Conservation (phyloP, 805 yeast species). For the Lipomyces spencermartinsiae region DNA sequence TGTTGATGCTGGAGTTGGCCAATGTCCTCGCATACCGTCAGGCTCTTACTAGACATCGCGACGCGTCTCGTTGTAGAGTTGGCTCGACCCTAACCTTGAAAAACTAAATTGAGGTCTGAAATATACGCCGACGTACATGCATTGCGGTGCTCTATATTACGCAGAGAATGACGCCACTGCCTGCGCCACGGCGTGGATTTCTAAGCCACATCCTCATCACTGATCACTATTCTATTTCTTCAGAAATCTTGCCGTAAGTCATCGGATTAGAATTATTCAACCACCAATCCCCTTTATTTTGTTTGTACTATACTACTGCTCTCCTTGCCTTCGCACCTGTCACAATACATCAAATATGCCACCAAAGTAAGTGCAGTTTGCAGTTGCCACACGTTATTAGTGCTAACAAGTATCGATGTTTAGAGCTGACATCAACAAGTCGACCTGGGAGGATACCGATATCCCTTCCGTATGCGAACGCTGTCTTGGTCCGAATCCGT, state of each 20-base stretch:
- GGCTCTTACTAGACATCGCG: neutral
- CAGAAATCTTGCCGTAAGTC: neutral
- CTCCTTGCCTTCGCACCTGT: neutral
- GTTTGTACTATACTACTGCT: neutral
- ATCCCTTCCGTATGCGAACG: conserved; percentile 60
- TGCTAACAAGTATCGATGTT: conserved; percentile 2
- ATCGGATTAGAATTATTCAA: neutral
- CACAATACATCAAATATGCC: neutral
- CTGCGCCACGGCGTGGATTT: neutral
- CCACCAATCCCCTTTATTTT: neutral
- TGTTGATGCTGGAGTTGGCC: neutral
- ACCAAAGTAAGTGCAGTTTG: neutral
- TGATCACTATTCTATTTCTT: neutral
- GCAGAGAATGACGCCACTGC: neutral
- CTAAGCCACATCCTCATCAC: conserved; percentile 3
- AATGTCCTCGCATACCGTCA: too few relatives aligned
- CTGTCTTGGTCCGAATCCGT: conserved; percentile 62
- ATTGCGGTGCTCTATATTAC: too few relatives aligned
- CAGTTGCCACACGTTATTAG: too few relatives aligned
- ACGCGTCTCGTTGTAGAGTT: neutral
- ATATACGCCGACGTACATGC: too few relatives aligned
- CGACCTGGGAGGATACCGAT: conserved; percentile 47
- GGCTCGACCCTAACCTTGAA: too few relatives aligned
- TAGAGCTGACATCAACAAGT: conserved; percentile 47
- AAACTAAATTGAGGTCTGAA: too few relatives aligned